Evolutionary conservation across 192 early-diverging fungal genomes (phyloP).

Genomic region (Gamsiella multidivaricata): DNA sequence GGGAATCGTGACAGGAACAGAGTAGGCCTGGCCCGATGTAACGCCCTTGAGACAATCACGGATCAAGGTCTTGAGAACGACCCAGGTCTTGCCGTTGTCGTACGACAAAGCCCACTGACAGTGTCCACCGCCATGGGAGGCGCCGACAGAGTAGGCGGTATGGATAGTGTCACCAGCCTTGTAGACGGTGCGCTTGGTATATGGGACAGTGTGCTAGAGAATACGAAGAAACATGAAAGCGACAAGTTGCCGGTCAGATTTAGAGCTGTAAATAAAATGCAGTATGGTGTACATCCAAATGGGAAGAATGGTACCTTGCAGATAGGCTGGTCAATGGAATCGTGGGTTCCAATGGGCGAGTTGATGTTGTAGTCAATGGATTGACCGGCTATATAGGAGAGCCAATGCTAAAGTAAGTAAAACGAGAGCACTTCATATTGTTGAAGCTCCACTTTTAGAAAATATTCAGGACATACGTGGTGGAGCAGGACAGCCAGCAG

Average conservation of each 20-base stretch:
- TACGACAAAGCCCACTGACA: conserved; percentile 77
- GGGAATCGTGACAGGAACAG: conserved; percentile 67
- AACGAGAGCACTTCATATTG: too few relatives aligned
- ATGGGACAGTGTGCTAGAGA: conserved; percentile 53
- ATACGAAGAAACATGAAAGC: neutral
- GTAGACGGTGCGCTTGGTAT: conserved; percentile 50
- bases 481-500: conserved; percentile 55
- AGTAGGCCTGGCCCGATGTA: conserved; percentile 17
- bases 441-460: neutral
- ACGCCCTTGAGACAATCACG: conserved; percentile 57
- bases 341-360: conserved; percentile 51
- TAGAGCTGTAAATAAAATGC: too few relatives aligned
- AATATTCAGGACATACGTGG: conserved; percentile 26
- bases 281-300: neutral
- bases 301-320: conserved; percentile 53
- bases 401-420: neutral
- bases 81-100: conserved; percentile 72
- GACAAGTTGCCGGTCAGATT: neutral
- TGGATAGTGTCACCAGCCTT: conserved; percentile 64
- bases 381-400: conserved; percentile 31
- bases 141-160: conserved; percentile 63
- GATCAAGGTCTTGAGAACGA: conserved; percentile 68
- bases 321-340: conserved; percentile 39
- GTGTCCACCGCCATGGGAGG: conserved; percentile 72
- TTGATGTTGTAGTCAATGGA: conserved; percentile 61